phyloP scores from a whole-genome alignment of 2,329 filamentous ascomycete species.

The Aspergillus sp. region DNA sequence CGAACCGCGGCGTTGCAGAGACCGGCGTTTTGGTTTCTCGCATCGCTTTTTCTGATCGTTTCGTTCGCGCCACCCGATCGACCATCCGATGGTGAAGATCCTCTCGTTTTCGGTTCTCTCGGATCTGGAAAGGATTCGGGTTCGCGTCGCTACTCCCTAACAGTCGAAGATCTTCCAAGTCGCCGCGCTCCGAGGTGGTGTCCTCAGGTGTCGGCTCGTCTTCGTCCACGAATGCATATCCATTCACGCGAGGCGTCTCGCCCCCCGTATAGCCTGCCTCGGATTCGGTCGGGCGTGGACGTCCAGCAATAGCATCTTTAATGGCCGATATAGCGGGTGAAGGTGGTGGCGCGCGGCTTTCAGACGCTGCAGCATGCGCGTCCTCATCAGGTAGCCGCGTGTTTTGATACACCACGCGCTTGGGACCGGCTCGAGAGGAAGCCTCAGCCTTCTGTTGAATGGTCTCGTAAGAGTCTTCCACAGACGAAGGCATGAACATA shows the following conservation, averaged over 20 bases:
- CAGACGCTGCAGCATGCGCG: slow-evolving; percentile 22
- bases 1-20: slow-evolving; percentile 33
- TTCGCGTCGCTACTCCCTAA: slow-evolving; percentile 48
- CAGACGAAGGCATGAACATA: slow-evolving; percentile 67
- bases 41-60: slow-evolving; percentile 61
- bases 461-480: slow-evolving; percentile 59
- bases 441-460: slow-evolving; percentile 67
- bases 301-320: slow-evolving; percentile 77
- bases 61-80: slow-evolving; percentile 72
- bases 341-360: slow-evolving; percentile 55
- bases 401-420: slow-evolving; percentile 75
- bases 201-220: slow-evolving; percentile 46
- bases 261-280: slow-evolving; percentile 59
- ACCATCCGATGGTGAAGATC: slow-evolving; percentile 83
- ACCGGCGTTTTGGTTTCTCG: slow-evolving; percentile 56
- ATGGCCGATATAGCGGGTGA: slow-evolving; percentile 85
- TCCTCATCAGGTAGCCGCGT: slow-evolving; percentile 67
- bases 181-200: slow-evolving; percentile 11
- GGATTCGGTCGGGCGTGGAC: slow-evolving; percentile 60
- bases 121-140: slow-evolving; percentile 77
- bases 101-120: slow-evolving; percentile 73
- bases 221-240: slow-evolving; percentile 92
- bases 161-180: slow-evolving; percentile 33
- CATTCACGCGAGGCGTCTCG: slow-evolving; percentile 88
- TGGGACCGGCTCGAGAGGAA: slow-evolving; percentile 71